Base-by-base conservation (phyloP, 2,329 filamentous ascomycete species). In the Fusarium aywerte region DNA sequence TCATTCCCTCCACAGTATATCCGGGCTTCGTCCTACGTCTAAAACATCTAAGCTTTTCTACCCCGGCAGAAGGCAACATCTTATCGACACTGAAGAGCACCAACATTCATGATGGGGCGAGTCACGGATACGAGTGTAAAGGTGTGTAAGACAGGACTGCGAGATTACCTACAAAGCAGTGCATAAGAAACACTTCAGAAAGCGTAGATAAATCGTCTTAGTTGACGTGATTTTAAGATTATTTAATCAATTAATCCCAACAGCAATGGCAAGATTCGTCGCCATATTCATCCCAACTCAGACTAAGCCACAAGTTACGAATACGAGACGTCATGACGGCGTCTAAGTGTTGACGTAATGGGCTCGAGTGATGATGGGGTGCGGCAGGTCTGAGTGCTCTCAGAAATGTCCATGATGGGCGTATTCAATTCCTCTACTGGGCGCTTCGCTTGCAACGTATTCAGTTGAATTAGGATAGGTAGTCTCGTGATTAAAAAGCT, bases 331-430 rank as follows among this genome's bases (percentile, higher is more conserved):
- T 55, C 53, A 62, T 62, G 40, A 62, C 59, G 48, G 29, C 20
- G 33, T 35, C 36, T 5, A 15, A 61, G 56, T 66, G 65, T 68
- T 68, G 65, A 68, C 65, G 65, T 68, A 68, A 68, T 68, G 21
- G 38, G 40, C 32, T 55, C 23, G 27, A 42, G 45, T 33, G 63
- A 52, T 63, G 58, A 66, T 62, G 51, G 50, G 50, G 59, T 33
- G 48, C 52, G 62, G 59, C 51, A 53, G 55, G 55, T 33, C 33
- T 21, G 18, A 31, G 42, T 42, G 40, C 42, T 40, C 31, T 27
- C 42, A 33, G 35, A 53, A 39, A 40, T 29, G 32, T 47, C 55
- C 55, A 57, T 68, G 65, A 68, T 68, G 61, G 53, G 53, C 58
- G 58, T 47, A 48, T 68, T 58, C 27, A 48, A 61, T 35, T 33